Conservation (phyloP, 1,284 basidiomycete species). For the Retiboletus flavoniger region DNA sequence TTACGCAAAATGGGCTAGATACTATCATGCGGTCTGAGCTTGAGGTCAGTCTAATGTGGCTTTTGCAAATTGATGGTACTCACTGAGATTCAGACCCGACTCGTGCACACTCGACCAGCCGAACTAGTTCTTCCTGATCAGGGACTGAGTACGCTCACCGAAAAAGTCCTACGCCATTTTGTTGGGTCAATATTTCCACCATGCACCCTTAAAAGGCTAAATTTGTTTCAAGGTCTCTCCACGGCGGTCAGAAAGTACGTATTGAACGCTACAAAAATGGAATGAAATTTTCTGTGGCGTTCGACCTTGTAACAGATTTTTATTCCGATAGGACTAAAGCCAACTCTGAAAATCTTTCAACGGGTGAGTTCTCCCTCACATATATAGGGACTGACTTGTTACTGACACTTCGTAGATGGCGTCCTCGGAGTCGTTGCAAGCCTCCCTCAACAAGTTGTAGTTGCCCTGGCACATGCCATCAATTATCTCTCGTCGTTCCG, state of each 20-base stretch:
- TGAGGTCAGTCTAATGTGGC: slow-evolving; percentile 48
- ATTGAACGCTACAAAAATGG: slow-evolving; percentile 62
- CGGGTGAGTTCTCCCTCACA: slow-evolving; percentile 37
- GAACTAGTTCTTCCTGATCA: slow-evolving; percentile 73
- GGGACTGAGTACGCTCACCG: slow-evolving; percentile 70
- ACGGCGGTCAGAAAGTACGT: slow-evolving; percentile 50
- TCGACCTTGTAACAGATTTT: slow-evolving; percentile 69
- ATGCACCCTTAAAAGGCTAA: slow-evolving; percentile 9
- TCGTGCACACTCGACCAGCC: slow-evolving; percentile 80
- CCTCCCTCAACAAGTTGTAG: slow-evolving; percentile 71
- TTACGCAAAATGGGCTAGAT: slow-evolving; percentile 46
- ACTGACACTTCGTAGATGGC: slow-evolving; percentile 38
- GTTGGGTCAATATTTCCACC: slow-evolving; percentile 45
- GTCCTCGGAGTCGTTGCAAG: slow-evolving; percentile 65
- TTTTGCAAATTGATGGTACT: slow-evolving; percentile 1
- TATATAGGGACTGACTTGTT: not conserved
- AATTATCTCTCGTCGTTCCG: slow-evolving; percentile 76
- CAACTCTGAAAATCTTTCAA: slow-evolving; percentile 49
- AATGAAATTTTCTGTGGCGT: slow-evolving; percentile 72
- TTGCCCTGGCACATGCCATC: slow-evolving; percentile 78
- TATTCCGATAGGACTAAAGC: slow-evolving; percentile 57
- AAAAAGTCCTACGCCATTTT: slow-evolving; percentile 76
- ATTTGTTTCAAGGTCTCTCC: slow-evolving; percentile 38
- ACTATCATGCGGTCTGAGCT: slow-evolving; percentile 83
- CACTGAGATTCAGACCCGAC: slow-evolving; percentile 57